These are phyloP conservation scores for Alopecurus myosuroides DNA, from an alignment of 176 grass and related monocot species.

Conservation along the genomic window DNA sequence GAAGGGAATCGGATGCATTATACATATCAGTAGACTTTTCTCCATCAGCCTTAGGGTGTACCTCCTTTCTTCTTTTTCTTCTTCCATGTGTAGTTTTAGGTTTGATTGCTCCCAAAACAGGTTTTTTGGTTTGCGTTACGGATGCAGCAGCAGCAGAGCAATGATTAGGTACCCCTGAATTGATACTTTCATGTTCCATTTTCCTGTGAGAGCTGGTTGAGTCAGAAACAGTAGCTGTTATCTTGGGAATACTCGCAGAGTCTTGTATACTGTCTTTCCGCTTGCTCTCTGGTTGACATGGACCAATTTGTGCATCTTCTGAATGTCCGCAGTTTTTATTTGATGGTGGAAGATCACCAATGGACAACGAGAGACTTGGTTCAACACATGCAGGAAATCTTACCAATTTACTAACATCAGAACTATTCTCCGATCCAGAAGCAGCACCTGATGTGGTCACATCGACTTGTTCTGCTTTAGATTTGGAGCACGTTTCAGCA, in stretches of 20 bases:
- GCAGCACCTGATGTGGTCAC: background rate
- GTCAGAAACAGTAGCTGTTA: background rate
- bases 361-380: background rate
- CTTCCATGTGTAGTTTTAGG: conserved; percentile 17
- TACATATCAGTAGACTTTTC: conserved; percentile 45
- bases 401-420: conserved; percentile 8
- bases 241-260: background rate
- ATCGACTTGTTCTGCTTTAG: conserved; percentile 16
- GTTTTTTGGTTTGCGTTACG: conserved; percentile 36
- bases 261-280: conserved; percentile 7
- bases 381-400: background rate
- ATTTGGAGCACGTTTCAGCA: background rate
- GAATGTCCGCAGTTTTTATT: conserved; percentile 17
- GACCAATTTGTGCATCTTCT: background rate
- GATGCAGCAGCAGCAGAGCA: background rate
- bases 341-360: conserved; percentile 19
- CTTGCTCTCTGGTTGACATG: conserved; percentile 19
- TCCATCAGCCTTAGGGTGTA: conserved; percentile 48
- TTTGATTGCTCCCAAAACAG: conserved; percentile 38
- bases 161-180: conserved; percentile 9
- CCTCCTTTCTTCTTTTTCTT: conserved; percentile 59
- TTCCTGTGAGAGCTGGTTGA: conserved; percentile 2
- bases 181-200: conserved; percentile 6
- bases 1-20: conserved; percentile 37
- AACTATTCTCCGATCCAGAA: conserved; percentile 9